Percentiles rank a stretch among this genome's conserved stretches.
Evolutionary conservation across 1,284 basidiomycete genomes (phyloP).

Genomic region (Cutaneotrichosporon curvatum): DNA sequence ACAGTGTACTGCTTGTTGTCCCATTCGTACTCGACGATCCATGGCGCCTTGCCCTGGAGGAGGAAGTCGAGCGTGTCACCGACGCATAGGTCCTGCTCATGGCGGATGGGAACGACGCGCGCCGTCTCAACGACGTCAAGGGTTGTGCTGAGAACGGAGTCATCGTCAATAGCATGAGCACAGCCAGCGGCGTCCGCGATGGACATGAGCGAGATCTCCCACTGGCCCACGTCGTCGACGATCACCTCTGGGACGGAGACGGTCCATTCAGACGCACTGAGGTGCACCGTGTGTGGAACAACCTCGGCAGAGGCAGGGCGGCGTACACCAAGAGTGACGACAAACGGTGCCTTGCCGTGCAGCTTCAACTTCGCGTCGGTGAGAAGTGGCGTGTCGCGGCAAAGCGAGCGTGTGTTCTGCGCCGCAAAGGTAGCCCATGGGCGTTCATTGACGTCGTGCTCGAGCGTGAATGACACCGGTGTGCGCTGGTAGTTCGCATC

Average conservation of each 20-base stretch:
- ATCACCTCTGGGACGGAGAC: conserved; percentile 64
- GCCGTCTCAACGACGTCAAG: conserved; percentile 92
- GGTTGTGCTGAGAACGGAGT: conserved; percentile 56
- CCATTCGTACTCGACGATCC: conserved; percentile 84
- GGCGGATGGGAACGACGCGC: conserved; percentile 75
- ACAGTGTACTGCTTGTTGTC: conserved; percentile 68
- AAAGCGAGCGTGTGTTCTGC: conserved; percentile 62
- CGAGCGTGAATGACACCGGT: conserved; percentile 55
- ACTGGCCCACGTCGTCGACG: conserved; percentile 70
- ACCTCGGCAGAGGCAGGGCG: conserved; percentile 63
- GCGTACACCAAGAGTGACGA: conserved; percentile 64
- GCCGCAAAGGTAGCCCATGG: conserved; percentile 71
- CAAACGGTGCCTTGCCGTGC: conserved; percentile 85
- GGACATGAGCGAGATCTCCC: conserved; percentile 68
- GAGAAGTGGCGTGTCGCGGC: conserved; percentile 53
- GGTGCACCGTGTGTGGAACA: conserved; percentile 55
- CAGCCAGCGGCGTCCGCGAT: conserved; percentile 73
- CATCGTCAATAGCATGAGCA: conserved; percentile 61
- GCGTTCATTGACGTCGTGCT: conserved; percentile 70
- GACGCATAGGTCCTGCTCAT: conserved; percentile 75
- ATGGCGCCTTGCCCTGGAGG: conserved; percentile 90
- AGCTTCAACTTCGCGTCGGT: conserved; percentile 58
- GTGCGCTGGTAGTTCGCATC: conserved; percentile 65
- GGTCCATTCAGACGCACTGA: conserved; percentile 60
- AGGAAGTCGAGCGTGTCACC: conserved; percentile 88